Evolutionary conservation across 1,284 basidiomycete genomes (phyloP).

Genomic region (Ustanciosporium gigantosporum): DNA sequence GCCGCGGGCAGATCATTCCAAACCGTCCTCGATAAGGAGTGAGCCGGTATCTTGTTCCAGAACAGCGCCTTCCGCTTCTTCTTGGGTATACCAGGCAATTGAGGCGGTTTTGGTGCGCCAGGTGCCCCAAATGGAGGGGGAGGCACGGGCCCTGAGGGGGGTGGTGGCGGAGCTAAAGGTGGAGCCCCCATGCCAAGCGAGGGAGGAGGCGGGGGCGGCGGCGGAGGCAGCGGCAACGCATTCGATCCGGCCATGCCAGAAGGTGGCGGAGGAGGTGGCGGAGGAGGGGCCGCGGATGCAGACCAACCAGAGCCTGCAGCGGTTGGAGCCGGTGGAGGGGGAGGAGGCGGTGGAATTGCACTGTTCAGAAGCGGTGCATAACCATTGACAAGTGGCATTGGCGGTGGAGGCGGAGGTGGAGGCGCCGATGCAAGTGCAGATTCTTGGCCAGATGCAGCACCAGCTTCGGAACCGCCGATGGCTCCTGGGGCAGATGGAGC

Average conservation of each 20-base stretch:
- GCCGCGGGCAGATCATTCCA: constrained; percentile 70
- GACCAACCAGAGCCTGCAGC: background rate
- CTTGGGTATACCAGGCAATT: constrained; percentile 59
- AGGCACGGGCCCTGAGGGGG: constrained; percentile 7
- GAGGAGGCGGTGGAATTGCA: constrained; percentile 49
- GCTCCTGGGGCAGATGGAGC: no score
- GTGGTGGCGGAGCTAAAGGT: constrained; percentile 18
- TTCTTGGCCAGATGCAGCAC: background rate
- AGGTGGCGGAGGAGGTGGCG: constrained; percentile 11
- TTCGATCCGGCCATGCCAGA: constrained; percentile 1
- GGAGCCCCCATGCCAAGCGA: background rate
- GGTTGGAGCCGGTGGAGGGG: constrained; percentile 15
- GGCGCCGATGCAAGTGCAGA: constrained; percentile 15
- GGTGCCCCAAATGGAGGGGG: constrained; percentile 23
- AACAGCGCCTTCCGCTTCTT: constrained; percentile 76
- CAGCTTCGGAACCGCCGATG: no score
- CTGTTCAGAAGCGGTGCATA: no score
- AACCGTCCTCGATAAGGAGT: constrained; percentile 67
- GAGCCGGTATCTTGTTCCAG: constrained; percentile 76
- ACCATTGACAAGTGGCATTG: background rate
- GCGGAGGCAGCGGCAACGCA: no score
- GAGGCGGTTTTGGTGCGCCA: constrained; percentile 15
- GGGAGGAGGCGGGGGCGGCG: constrained; percentile 36
- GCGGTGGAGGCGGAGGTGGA: constrained; percentile 57
- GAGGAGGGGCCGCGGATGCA: constrained; percentile 9